phyloP scores from a whole-genome alignment of 352 stramenopile genomes.

The Phytopythium mirpurense region DNA sequence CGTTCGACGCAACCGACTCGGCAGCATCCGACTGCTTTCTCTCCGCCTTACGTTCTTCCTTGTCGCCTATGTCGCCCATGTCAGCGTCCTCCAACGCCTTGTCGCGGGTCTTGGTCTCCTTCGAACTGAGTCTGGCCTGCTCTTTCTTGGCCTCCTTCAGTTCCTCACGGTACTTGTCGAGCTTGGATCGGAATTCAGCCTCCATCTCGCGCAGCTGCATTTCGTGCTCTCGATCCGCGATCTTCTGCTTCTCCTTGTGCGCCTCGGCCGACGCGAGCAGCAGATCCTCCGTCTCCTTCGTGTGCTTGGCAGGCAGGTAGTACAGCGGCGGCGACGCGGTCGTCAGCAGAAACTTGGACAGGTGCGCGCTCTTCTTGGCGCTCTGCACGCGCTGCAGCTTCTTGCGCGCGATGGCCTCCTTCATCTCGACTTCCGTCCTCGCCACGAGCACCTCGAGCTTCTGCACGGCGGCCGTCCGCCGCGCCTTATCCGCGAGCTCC shows the following conservation, averaged over 20 bases:
- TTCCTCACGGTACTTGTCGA: conserved; percentile 41
- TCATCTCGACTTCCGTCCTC: conserved; percentile 40
- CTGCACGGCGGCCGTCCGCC: conserved; percentile 24
- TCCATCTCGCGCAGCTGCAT: conserved; percentile 48
- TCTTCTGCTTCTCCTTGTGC: conserved; percentile 55
- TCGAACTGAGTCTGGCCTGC: background rate
- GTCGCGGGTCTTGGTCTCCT: conserved; percentile 10
- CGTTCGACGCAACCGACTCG: background rate
- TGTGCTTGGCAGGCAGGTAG: conserved; percentile 69
- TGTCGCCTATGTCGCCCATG: conserved; percentile 9
- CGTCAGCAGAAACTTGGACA: conserved; percentile 64
- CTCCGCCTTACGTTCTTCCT: background rate
- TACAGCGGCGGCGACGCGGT: conserved; percentile 64
- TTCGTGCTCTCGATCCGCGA: conserved; percentile 31
- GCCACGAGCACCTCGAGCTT: conserved; percentile 43
- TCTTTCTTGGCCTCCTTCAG: conserved; percentile 30
- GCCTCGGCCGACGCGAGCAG: conserved; percentile 65
- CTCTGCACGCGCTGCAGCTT: conserved; percentile 63
- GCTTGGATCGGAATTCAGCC: conserved; percentile 34
- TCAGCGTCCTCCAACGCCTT: conserved; percentile 5
- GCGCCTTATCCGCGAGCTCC: conserved; percentile 34
- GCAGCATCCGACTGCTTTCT: conserved; percentile 1
- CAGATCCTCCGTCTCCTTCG: conserved; percentile 71
- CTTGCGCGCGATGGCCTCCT: conserved; percentile 40
- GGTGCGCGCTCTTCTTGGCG: conserved; percentile 28